Evolutionary conservation across 1,139 yeast genomes (phyloP), one percentile per base, ranked within the genome.

Genomic region (Sugiyamaella sp.): DNA sequence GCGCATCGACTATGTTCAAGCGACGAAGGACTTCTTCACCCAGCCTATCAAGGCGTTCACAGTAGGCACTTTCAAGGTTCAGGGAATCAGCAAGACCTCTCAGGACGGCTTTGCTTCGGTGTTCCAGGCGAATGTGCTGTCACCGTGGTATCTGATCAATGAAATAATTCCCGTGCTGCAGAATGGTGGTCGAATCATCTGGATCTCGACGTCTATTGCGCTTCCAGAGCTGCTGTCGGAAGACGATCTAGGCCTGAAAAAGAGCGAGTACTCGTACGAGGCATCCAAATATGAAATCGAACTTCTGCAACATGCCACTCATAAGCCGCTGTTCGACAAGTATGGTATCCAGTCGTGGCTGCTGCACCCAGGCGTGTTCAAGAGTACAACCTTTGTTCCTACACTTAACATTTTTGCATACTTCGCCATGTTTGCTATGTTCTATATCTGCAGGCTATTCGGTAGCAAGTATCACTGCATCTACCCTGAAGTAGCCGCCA

Each of bases 91-190:
- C 1, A 82, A 84, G 25, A 81, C 78, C 62, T 80, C 96, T 0
- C 89, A 82, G 63, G 79, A 76, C 57, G 90, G 82, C 0, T 64
- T 93, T 76, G 98, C 99, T 0, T 73, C 87, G 35, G 91, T 90
- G 4, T 95, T 93, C 72, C 97, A 93, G 71, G 96, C 96, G 4
- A 93, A 93, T 67, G 96, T 91, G 12, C 88, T 95, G 71, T 96
- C 96, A 0, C 99, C 98, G 1, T 91, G 88, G 73, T 93, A 85
- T 69, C 74, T 93, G 49, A 74, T 88, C 42, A 87, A 85, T 62
- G 84, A 78, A 60, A 72, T 87, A 35, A 67, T 73, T 47, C 82
- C 81, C 9, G 69, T 84, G 39, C 72, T 90, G 21, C 61, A 69
- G 19, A 67, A 74, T 14, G 76, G 78, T 1, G 89, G 91, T 0